A percentile compares a stretch with the other conserved stretches of the same genome.
Evolutionary conservation across 2,329 filamentous ascomycete genomes (phyloP).

Genomic region (Hymenoscyphus scutula): DNA sequence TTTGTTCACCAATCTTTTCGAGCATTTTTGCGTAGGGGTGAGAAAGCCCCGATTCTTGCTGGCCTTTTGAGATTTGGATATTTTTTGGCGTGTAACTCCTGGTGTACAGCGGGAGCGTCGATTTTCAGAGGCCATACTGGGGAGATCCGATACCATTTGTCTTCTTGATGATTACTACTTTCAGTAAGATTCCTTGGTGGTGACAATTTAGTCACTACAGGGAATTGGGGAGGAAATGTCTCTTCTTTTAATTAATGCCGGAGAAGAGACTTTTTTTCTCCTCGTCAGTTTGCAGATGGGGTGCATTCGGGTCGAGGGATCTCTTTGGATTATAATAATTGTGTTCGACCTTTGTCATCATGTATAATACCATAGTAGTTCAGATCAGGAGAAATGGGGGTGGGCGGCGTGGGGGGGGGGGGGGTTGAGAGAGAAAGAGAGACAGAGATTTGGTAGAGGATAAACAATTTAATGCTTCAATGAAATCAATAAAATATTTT

Average conservation of each 20-base stretch:
- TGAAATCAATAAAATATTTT: not conserved
- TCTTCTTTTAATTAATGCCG: not conserved
- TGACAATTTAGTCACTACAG: conserved; percentile 14
- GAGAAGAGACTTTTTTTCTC: conserved; percentile 7
- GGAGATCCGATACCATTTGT: conserved; percentile 27
- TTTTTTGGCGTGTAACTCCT: conserved; percentile 29
- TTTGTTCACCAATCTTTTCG: conserved; percentile 21
- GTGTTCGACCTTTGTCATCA: not conserved
- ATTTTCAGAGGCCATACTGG: conserved; percentile 23
- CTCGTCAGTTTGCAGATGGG: conserved; percentile 10
- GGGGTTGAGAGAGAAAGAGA: not conserved
- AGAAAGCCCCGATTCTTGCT: conserved; percentile 12
- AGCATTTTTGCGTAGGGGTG: conserved; percentile 12
- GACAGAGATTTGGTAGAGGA: conserved; percentile 4
- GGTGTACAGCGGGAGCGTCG: conserved; percentile 22
- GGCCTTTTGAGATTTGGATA: conserved; percentile 22
- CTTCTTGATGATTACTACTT: conserved; percentile 9
- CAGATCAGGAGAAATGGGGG: not conserved
- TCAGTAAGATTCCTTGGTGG: conserved; percentile 9
- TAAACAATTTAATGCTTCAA: conserved; percentile 7
- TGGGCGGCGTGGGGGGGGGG: no score
- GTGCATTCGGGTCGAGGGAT: not conserved
- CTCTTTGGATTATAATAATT: conserved; percentile 4
- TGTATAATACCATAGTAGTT: conserved; percentile 3
- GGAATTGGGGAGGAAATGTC: not conserved